Evolutionary conservation across 2,329 filamentous ascomycete species (phyloP).

Genomic region (Parasarocladium wereldwijsianum): DNA sequence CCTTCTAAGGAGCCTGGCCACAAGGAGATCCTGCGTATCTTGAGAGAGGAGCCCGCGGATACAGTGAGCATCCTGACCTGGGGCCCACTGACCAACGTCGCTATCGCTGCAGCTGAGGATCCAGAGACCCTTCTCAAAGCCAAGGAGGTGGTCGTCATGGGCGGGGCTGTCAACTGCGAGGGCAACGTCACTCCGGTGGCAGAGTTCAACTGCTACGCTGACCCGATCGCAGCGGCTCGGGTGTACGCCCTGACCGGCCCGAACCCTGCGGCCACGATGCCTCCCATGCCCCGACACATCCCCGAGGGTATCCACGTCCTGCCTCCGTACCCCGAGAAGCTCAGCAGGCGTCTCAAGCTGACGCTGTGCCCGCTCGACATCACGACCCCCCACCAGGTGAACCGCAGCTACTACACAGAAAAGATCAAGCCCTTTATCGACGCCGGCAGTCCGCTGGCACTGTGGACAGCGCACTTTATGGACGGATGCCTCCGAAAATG

Average conservation of each 20-base stretch:
- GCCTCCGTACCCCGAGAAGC: conserved; percentile 45
- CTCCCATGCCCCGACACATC: conserved; percentile 38
- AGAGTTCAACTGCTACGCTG: conserved; percentile 94
- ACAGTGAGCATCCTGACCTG: conserved; percentile 84
- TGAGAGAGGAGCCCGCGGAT: conserved; percentile 66
- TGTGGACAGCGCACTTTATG: conserved; percentile 61
- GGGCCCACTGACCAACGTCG: conserved; percentile 87
- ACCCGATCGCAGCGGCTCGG: conserved; percentile 61
- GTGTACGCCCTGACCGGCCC: conserved; percentile 65
- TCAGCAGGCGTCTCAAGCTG: conserved; percentile 50
- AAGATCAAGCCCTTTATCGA: conserved; percentile 39
- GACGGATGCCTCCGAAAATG: conserved; percentile 57
- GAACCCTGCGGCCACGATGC: conserved; percentile 66
- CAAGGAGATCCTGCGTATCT: conserved; percentile 76
- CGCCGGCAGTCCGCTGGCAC: conserved; percentile 55
- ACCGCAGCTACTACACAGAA: conserved; percentile 40
- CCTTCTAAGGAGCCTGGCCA: conserved; percentile 62
- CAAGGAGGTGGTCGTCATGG: conserved; percentile 93
- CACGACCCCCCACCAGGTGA: conserved; percentile 55
- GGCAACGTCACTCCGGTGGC: conserved; percentile 79
- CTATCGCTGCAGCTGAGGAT: conserved; percentile 75
- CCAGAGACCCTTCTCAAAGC: conserved; percentile 77
- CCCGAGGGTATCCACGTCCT: conserved; percentile 26
- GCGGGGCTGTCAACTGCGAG: conserved; percentile 61
- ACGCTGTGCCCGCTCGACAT: conserved; percentile 66